Evolutionary conservation across 192 early-diverging fungal genomes (phyloP), one percentile per base, ranked within the genome.

Genomic region (Podila horticola): DNA sequence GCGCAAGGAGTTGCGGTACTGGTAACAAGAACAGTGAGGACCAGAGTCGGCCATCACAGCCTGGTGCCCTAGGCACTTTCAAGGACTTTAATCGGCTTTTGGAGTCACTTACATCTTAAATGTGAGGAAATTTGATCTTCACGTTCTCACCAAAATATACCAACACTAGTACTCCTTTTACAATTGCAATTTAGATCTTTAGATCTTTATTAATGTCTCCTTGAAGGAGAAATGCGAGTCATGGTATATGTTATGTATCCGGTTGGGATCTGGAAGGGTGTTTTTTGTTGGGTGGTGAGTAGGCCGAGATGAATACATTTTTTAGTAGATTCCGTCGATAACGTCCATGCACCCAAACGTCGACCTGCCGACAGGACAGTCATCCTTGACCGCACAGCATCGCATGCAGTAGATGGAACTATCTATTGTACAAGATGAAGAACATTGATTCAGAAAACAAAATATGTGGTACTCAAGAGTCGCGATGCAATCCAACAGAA

Each of bases 371-470:
- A 65, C 51, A 5, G 55, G 64, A 8, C 64, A 74, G 41, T 74
- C 58, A 41, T 55, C 52, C 31, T 74, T 67, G 20, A 19, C 38
- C 11, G 64, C 11, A 29, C 85, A 86, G 75, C 85, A 86, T 30
- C 83, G 79, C 62, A 85, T 85, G 62, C 84, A 87, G 71, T 83
- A 87, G 6, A 61, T 60, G 7, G 58, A 58, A 11, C 52, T 31
- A 12, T 60, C 64, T 71, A 26, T 58, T 71, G 28, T 15, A n/a
- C 26, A 28, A 33, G 58, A 62, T 2, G 55, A 19, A 41, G 13
- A 22, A 31, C 11, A 59, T n/a, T 29, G 38, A 5, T 28, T 17
- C 30, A 33, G 31, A 8, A 49, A 22, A 57, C 28, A 28, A 28
- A 61, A 19, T 17, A 19, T 38, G 6, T 8, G 17, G 36, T 11